Percentiles rank a stretch among this genome's conserved stretches.
These are phyloP conservation scores for Penicillium canariense DNA, from an alignment of 495 filamentous ascomycete species.

Conservation along the genomic window DNA sequence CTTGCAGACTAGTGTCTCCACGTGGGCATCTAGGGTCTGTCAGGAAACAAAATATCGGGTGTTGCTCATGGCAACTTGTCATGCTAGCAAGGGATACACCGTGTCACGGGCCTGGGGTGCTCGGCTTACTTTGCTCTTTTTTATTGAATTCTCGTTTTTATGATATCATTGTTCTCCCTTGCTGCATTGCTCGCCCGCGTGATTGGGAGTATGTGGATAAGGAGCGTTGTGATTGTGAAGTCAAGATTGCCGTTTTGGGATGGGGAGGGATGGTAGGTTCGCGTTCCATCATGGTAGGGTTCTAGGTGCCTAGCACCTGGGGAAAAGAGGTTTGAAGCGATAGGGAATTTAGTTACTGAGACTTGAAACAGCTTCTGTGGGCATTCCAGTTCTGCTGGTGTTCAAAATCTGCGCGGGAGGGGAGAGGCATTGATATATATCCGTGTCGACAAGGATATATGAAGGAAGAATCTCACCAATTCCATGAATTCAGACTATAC, in stretches of 20 bases:
- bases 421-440: too few species aligned
- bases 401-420: too few species aligned
- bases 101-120: neutral
- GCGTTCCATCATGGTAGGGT: too few species aligned
- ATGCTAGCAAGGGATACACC: conserved; percentile 10
- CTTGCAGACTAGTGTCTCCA: conserved; percentile 5
- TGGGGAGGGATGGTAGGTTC: too few species aligned
- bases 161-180: conserved; percentile 19
- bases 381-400: too few species aligned
- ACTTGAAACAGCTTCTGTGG: too few species aligned
- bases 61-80: conserved; percentile 19
- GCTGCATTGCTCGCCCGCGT: conserved; percentile 16
- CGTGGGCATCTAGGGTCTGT: conserved; percentile 16
- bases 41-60: conserved; percentile 6
- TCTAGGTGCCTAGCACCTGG: too few species aligned
- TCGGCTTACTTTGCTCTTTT: conserved; percentile 18
- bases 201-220: conserved; percentile 14
- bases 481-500: too few species aligned
- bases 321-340: too few species aligned
- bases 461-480: too few species aligned
- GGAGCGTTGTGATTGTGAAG: neutral
- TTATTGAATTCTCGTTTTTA: conserved; percentile 2
- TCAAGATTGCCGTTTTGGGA: neutral
- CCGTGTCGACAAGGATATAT: neutral
- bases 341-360: too few species aligned